These are phyloP conservation scores for Vitis vinifera DNA, from an alignment of 164 flowering plant genomes.

Conservation along the genomic window DNA sequence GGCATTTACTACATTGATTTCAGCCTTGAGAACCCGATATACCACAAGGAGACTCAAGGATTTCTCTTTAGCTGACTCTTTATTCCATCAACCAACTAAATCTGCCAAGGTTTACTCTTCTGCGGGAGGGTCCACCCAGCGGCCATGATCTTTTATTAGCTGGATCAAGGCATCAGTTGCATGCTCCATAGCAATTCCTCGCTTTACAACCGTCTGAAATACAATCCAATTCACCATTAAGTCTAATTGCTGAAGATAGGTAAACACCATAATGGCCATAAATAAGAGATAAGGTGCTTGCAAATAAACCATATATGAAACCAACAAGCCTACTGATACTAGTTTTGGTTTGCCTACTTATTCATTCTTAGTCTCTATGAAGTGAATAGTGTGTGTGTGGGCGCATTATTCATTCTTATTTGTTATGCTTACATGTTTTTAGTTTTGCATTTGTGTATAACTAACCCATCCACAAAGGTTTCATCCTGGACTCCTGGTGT, in stretches of 20 bases:
- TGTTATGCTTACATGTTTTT: too few species aligned
- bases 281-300: too few species aligned
- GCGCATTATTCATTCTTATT: too few species aligned
- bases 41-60: neutral
- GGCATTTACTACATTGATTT: neutral
- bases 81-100: neutral
- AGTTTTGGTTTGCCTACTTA: too few species aligned
- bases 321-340: too few species aligned
- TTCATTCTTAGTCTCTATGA: too few species aligned
- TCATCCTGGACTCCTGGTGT: too few species aligned
- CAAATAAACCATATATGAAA: too few species aligned
- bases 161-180: slow-evolving; percentile 96
- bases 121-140: slow-evolving; percentile 92
- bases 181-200: slow-evolving; percentile 80
- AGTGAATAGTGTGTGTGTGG: too few species aligned
- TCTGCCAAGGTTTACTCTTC: slow-evolving; percentile 50
- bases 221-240: slow-evolving; percentile 1
- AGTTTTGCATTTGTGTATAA: too few species aligned
- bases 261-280: too few species aligned
- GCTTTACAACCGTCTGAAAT: slow-evolving; percentile 82
- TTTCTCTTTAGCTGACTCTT: neutral
- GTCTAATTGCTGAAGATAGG: neutral
- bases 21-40: neutral
- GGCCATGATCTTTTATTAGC: slow-evolving; percentile 90
- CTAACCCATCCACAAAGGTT: too few species aligned